phyloP scores from a whole-genome alignment of 192 early-diverging fungal species.

The Dissophora globulifera region DNA sequence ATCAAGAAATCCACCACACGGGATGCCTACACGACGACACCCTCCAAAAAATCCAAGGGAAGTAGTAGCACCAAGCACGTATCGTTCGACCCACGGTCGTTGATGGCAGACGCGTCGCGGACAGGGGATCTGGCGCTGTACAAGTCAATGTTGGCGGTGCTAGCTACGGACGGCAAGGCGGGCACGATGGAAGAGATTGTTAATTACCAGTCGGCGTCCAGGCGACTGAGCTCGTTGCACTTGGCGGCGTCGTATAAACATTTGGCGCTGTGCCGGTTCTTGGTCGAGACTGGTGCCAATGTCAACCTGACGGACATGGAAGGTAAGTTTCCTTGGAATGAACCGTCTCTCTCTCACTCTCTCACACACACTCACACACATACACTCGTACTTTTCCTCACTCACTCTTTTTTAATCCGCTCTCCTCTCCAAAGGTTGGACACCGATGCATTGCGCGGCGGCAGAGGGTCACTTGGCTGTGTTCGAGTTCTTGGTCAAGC shows the following conservation, averaged over 20 bases:
- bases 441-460: slow-evolving; percentile 74
- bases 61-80: slow-evolving; percentile 26
- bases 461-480: slow-evolving; percentile 71
- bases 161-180: slow-evolving; percentile 10
- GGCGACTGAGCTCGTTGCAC: slow-evolving; percentile 41
- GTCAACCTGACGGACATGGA: slow-evolving; percentile 68
- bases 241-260: slow-evolving; percentile 50
- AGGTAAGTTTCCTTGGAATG: too few relatives aligned
- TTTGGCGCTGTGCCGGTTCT: slow-evolving; percentile 32
- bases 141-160: slow-evolving; percentile 24
- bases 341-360: too few relatives aligned
- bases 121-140: slow-evolving; percentile 39
- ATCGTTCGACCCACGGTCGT: slow-evolving; percentile 36
- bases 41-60: slow-evolving; percentile 12
- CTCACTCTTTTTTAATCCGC: too few relatives aligned
- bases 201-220: slow-evolving; percentile 40
- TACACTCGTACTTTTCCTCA: too few relatives aligned
- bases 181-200: slow-evolving; percentile 33
- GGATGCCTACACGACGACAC: background rate
- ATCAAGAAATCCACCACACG: background rate
- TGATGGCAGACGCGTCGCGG: slow-evolving; percentile 48
- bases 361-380: too few relatives aligned
- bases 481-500: slow-evolving; percentile 54
- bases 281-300: slow-evolving; percentile 36
- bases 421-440: slow-evolving; percentile 67